These are phyloP conservation scores for Entoloma clypeatum DNA, from an alignment of 1,284 basidiomycete genomes.

Conservation along the genomic window DNA sequence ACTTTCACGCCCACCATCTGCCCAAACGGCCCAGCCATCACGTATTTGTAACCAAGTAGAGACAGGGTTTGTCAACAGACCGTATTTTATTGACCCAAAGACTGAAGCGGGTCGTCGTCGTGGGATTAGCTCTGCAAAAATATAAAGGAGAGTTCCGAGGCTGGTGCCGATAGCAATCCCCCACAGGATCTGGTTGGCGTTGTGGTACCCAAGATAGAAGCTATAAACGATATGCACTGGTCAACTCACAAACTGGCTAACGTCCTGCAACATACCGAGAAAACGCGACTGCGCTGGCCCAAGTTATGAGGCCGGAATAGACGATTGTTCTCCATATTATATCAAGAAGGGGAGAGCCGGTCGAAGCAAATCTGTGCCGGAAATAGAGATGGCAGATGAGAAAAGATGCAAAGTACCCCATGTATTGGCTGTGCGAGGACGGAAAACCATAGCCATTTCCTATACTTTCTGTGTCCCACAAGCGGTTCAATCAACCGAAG, in stretches of 20 bases:
- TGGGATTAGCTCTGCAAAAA: slow-evolving; percentile 60
- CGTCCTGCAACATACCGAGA: slow-evolving; percentile 61
- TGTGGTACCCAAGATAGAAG: slow-evolving; percentile 73
- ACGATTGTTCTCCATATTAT: slow-evolving; percentile 41
- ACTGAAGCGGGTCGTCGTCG: slow-evolving; percentile 45
- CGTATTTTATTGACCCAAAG: slow-evolving; percentile 47
- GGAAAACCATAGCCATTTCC: slow-evolving; percentile 84
- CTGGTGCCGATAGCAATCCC: slow-evolving; percentile 64
- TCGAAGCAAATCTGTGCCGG: slow-evolving; percentile 61
- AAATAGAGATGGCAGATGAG: slow-evolving; percentile 70
- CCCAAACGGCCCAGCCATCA: slow-evolving; percentile 80
- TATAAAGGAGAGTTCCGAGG: slow-evolving; percentile 58
- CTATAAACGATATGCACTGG: slow-evolving; percentile 33
- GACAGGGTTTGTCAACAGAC: slow-evolving; percentile 55
- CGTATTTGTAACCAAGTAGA: slow-evolving; percentile 66
- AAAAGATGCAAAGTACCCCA: slow-evolving; percentile 83
- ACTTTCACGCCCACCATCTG: slow-evolving; percentile 62
- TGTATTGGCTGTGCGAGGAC: slow-evolving; percentile 85
- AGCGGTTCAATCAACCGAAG: not conserved
- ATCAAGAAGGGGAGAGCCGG: slow-evolving; percentile 50
- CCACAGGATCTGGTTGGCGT: slow-evolving; percentile 66
- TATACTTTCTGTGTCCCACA: slow-evolving; percentile 41
- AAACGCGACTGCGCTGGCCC: slow-evolving; percentile 70
- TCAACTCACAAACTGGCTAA: not conserved
- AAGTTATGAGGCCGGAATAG: slow-evolving; percentile 49